phyloP scores from a whole-genome alignment of 306 rosid genomes.

The Cicer yamashitae region DNA sequence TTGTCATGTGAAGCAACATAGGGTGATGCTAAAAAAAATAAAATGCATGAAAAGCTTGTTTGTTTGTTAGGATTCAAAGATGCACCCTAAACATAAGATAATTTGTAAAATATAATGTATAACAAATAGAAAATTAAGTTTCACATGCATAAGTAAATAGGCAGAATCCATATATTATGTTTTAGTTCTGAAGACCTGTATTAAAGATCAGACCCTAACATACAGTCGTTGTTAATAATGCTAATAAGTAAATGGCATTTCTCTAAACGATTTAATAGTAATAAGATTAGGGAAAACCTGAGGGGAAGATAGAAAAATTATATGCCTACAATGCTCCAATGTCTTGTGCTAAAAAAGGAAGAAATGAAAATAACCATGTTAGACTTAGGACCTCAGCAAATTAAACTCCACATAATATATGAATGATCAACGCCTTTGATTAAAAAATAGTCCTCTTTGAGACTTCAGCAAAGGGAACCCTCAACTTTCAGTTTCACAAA shows the following conservation, averaged over 20 bases:
- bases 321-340: slow-evolving; percentile 67
- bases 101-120: background rate
- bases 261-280: slow-evolving; percentile 1
- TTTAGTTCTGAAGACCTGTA: no score
- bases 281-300: slow-evolving; percentile 58
- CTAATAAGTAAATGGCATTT: background rate
- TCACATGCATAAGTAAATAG: no score
- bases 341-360: slow-evolving; percentile 71
- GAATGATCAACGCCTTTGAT: background rate
- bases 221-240: no score
- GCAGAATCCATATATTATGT: no score
- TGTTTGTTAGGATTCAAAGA: background rate
- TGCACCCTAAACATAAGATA: background rate
- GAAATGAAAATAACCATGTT: slow-evolving; percentile 18
- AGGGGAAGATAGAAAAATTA: slow-evolving; percentile 77
- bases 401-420: slow-evolving; percentile 1
- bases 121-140: no score
- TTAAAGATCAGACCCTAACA: no score
- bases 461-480: background rate
- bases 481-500: background rate
- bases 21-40: background rate
- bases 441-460: background rate
- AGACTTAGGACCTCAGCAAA: slow-evolving; percentile 21
- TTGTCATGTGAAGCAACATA: slow-evolving; percentile 69
- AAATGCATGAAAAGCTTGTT: background rate